Evolutionary conservation across 139 green algal species (phyloP).

Genomic region (Chlamydomonas sp.): DNA sequence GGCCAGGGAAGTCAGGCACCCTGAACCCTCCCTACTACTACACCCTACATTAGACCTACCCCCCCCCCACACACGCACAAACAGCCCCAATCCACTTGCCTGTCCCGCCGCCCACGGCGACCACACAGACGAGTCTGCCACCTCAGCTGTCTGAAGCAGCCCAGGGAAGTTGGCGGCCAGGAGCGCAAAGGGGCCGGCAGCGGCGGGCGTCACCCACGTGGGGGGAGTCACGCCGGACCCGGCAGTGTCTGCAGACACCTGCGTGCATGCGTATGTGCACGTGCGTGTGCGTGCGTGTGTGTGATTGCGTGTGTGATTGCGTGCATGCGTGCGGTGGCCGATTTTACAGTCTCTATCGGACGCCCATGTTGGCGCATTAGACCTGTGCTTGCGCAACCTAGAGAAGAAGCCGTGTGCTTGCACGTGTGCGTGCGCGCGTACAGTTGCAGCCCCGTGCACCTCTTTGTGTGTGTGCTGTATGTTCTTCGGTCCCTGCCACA

Average conservation of each 20-base stretch:
- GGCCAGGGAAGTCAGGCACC: background rate
- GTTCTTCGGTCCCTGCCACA: too few relatives aligned
- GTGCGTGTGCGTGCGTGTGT: too few relatives aligned
- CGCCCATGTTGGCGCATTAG: too few relatives aligned
- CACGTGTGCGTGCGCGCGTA: too few relatives aligned
- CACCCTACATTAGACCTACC: background rate
- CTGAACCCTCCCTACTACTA: background rate
- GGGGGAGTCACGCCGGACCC: slow-evolving; percentile 15
- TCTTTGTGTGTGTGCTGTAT: too few relatives aligned
- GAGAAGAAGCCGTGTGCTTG: too few relatives aligned
- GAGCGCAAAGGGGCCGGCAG: slow-evolving; percentile 20
- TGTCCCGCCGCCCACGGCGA: slow-evolving; percentile 35
- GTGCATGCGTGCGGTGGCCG: too few relatives aligned
- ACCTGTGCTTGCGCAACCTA: too few relatives aligned
- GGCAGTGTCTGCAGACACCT: slow-evolving; percentile 21
- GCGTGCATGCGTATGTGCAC: slow-evolving; percentile 16
- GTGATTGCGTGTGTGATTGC: too few relatives aligned
- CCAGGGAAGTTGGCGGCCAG: slow-evolving; percentile 41
- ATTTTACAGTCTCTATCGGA: too few relatives aligned
- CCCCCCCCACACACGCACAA: background rate
- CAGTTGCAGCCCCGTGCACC: too few relatives aligned
- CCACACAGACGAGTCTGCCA: slow-evolving; percentile 45
- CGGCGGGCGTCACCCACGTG: slow-evolving; percentile 43
- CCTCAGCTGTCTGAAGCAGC: slow-evolving; percentile 32
- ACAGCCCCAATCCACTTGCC: too few relatives aligned